Evolutionary conservation across 2,329 filamentous ascomycete genomes (phyloP), one percentile per base, ranked within the genome.

Genomic region (Claviceps capensis): DNA sequence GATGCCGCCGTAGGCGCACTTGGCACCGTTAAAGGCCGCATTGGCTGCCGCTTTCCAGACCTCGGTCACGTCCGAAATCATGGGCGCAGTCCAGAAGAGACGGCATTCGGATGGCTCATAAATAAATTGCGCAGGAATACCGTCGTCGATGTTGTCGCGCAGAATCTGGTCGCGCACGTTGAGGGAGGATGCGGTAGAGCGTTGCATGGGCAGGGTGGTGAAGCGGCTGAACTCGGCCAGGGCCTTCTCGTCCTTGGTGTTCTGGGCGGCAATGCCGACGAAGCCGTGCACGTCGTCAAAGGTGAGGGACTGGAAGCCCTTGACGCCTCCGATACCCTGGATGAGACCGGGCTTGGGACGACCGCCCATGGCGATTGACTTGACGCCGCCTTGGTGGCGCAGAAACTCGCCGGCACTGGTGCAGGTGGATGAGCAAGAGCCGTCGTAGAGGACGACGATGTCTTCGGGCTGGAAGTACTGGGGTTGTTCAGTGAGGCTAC

Each of bases 371-470:
- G 72, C 74, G 50, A 59, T 69, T 4, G 71, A 74, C 63, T 74
- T 73, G n/a, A 81, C 74, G 37, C 73, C 72, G 22, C 68, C 76
- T 54, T 77, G 69, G 26, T 71, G 63, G 23, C 71, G 71, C 58
- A 81, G 66, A 57, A 81, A 70, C 56, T 81, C 75, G 11, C 71
- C 70, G 55, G 79, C 78, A 4, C 79, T 66, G 3, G 76, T 73
- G 64, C 79, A 82, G 2, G 77, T 77, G 1, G 76, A 80, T 22
- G 74, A 74, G 61, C 79, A 82, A 57, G 74, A 72, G 37, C 78
- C 78, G 58, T 82, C 79, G 49, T 75, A 73, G n/a, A 82, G 67
- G 17, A 82, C 63, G 42, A 82, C 68, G 45, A 83, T 74, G 60
- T 83, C 73, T 53, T 81, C 75, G 2, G 77, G 67, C 1, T 67